Evolutionary conservation across 139 green algal genomes (phyloP).

Genomic region (Medakamo hakoo): DNA sequence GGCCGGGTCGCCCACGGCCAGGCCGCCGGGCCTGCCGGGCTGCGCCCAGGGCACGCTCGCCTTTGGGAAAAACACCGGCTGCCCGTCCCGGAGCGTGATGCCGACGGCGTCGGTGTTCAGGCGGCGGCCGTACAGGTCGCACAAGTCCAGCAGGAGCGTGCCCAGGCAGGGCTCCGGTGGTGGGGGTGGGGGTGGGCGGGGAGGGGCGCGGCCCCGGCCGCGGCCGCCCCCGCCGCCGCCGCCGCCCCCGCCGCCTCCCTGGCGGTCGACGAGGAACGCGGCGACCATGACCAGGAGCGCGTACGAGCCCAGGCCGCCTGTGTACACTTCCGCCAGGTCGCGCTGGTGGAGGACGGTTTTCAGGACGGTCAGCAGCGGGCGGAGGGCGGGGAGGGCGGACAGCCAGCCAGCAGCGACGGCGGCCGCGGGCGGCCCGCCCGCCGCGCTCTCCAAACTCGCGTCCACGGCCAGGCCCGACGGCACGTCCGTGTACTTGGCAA

Average conservation of each 20-base stretch:
- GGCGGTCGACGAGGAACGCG: slow-evolving; percentile 53
- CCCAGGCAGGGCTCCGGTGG: slow-evolving; percentile 52
- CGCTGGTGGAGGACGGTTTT: slow-evolving; percentile 89
- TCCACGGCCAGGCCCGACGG: slow-evolving; percentile 67
- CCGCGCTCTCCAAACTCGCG: slow-evolving; percentile 80
- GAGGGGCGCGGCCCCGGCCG: neutral
- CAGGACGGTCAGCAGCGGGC: slow-evolving; percentile 61
- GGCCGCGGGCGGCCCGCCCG: slow-evolving; percentile 46
- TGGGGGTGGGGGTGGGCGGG: neutral
- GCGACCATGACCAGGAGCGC: slow-evolving; percentile 82
- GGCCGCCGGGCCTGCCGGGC: slow-evolving; percentile 36
- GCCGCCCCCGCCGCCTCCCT: neutral
- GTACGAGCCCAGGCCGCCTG: slow-evolving; percentile 83
- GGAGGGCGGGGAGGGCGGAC: slow-evolving; percentile 50
- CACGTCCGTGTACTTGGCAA: slow-evolving; percentile 86
- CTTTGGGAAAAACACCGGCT: slow-evolving; percentile 50
- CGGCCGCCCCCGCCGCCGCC: slow-evolving; percentile 1
- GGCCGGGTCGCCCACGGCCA: slow-evolving; percentile 68
- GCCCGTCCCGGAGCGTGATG: slow-evolving; percentile 18
- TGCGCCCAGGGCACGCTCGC: neutral
- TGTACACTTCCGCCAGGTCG: slow-evolving; percentile 91
- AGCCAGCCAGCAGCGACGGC: slow-evolving; percentile 17
- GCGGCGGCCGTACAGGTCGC: slow-evolving; percentile 50
- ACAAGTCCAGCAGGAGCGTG: slow-evolving; percentile 83
- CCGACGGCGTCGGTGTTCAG: slow-evolving; percentile 41